Evolutionary conservation across 495 filamentous ascomycete species (phyloP), one percentile per base, ranked within the genome.

Genomic region (Penicillium steckii): DNA sequence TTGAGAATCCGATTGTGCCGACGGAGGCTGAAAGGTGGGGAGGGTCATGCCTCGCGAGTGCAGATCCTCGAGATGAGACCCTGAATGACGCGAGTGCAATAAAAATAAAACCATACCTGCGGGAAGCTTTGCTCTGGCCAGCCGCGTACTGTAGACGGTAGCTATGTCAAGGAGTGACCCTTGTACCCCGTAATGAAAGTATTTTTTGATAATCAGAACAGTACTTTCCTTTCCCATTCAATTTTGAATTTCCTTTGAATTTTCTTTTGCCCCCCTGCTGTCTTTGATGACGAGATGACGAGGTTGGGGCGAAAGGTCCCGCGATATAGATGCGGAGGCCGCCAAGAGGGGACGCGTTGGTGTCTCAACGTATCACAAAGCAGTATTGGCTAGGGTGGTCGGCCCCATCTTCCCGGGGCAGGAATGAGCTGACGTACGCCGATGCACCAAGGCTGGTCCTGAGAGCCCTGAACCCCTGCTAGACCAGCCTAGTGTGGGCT

Each of bases 371-470:
- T 56, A 56, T 60, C 53, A 60, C 12, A 50, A 49, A 27, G 52
- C 47, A 52, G 43, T 12, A 35, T 19, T 8, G 26, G 15, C 17
- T 19, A 53, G 43, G 30, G 37, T 53, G 24, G 19, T 35, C 30
- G 42, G 51, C 47, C 43, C 42, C 48, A 41, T 48, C 35, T 26
- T 18, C 40, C 44, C 48, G 44, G 23, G 51, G 46, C 33, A 55
- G 43, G 52, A 37, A 57, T 52, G 46, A 51, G 60, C 60, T 61
- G 60, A 64, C 60, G 60, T 62, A 62, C 26, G 32, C 56, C 44
- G 48, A 27, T 40, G 45, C 48, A 53, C 45, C 29, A 24, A 8
- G 12, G 41, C 26, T 19, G 18, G 41, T 43, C 47, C 46, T 22
- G 45, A 40, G 26, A 43, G 49, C 48, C 46, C 47, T 33, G 22